Evolutionary conservation across 768 basidiomycete genomes (phyloP).

Genomic region (Russula griseocarnosa): DNA sequence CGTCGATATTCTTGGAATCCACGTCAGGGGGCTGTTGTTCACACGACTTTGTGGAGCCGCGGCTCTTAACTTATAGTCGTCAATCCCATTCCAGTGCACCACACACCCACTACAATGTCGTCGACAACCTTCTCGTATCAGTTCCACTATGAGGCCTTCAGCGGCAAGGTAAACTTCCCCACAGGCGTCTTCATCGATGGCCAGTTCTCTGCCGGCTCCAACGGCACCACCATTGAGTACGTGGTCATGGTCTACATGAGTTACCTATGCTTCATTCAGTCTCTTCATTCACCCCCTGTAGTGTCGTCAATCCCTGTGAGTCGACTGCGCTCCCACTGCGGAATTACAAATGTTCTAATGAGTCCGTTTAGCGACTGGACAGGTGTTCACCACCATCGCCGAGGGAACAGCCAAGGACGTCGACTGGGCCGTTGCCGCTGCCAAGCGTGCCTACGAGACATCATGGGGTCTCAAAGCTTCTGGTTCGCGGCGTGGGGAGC

Average conservation of each 20-base stretch:
- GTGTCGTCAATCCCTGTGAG: conserved; percentile 56
- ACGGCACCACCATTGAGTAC: conserved; percentile 60
- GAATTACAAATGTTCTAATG: not conserved
- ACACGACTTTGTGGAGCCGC: too few species aligned
- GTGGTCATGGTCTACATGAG: conserved; percentile 27
- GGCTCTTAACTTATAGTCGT: too few species aligned
- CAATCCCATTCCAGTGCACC: too few species aligned
- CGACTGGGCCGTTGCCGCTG: conserved; percentile 67
- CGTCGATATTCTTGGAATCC: too few species aligned
- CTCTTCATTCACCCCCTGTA: conserved; percentile 30
- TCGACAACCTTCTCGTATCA: conserved; percentile 41
- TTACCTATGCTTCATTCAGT: not conserved
- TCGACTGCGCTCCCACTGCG: not conserved
- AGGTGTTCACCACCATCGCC: conserved; percentile 52
- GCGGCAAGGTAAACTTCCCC: conserved; percentile 51
- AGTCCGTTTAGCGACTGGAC: conserved; percentile 44
- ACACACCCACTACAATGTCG: conserved; percentile 36
- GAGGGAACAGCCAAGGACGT: conserved; percentile 68
- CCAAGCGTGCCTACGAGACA: conserved; percentile 58
- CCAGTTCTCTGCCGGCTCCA: conserved; percentile 56
- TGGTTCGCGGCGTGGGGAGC: conserved; percentile 48
- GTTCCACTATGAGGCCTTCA: conserved; percentile 55
- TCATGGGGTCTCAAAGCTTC: conserved; percentile 65
- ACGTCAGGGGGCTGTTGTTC: too few species aligned
- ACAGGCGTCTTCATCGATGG: conserved; percentile 74